Conservation (phyloP, 163 green algal genomes). For the Volvox carteri region DNA sequence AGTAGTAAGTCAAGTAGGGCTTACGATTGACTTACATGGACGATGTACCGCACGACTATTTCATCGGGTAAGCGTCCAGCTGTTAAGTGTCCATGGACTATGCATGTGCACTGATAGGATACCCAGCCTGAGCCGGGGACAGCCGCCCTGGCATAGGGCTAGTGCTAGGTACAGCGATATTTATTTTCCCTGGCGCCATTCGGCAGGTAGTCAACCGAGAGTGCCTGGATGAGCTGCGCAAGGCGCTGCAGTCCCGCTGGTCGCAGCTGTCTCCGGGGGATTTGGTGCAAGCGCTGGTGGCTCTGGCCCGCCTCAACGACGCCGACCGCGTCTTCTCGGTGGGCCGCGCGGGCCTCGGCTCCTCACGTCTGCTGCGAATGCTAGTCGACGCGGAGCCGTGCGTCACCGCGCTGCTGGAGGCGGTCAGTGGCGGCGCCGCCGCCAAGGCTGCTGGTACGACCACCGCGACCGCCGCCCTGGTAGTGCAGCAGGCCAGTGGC, state of each 20-base stretch:
- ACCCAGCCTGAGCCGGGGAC: too few relatives aligned
- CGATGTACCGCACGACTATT: too few relatives aligned
- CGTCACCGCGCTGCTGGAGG: background rate
- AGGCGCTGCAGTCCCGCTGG: slow-evolving; percentile 28
- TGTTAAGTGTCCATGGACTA: too few relatives aligned
- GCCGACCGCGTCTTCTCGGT: background rate
- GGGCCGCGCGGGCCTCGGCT: background rate
- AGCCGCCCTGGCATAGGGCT: too few relatives aligned
- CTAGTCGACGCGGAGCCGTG: slow-evolving; percentile 22
- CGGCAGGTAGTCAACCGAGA: slow-evolving; percentile 31
- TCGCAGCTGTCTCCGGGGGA: background rate
- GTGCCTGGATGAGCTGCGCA: background rate
- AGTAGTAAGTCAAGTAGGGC: too few relatives aligned
- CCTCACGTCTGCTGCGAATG: slow-evolving; percentile 12
- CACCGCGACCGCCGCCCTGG: too few relatives aligned
- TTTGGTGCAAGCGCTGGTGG: background rate
- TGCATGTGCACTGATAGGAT: too few relatives aligned
- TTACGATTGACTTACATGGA: background rate
- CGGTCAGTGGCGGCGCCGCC: background rate
- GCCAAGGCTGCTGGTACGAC: background rate
- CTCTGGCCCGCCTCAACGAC: slow-evolving; percentile 20
- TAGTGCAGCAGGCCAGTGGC: background rate
- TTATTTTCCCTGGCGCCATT: too few relatives aligned
- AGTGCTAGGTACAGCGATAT: too few relatives aligned
- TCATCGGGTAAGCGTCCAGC: too few relatives aligned